Evolutionary conservation across 176 grass and related monocot genomes (phyloP).

Genomic region (Bonia amplexicaulis): DNA sequence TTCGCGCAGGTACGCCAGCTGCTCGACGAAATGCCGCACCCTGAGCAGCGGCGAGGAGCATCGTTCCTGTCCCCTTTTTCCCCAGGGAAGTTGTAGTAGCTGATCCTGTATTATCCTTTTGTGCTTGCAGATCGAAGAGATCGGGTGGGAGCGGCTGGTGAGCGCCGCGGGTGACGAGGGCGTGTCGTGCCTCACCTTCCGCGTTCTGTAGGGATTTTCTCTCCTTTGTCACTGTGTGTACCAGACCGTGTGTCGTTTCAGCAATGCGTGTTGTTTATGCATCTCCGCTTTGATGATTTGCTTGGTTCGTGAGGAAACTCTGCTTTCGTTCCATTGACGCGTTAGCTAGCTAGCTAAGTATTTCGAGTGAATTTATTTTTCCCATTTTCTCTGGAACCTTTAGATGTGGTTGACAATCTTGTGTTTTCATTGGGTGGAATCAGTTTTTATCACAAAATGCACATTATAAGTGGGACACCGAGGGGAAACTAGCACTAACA

Average conservation of each 20-base stretch:
- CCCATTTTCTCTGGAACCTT: not conserved
- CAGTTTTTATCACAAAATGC: not conserved
- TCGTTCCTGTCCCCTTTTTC: not conserved
- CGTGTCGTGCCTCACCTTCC: constrained; percentile 46
- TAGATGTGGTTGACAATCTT: not conserved
- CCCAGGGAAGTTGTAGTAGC: not conserved
- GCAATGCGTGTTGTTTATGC: not conserved
- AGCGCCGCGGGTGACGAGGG: constrained; percentile 23
- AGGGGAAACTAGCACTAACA: too few species aligned
- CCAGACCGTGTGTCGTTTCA: not conserved
- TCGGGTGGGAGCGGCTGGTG: constrained; percentile 58
- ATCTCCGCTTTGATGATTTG: not conserved
- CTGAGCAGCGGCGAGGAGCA: too few species aligned
- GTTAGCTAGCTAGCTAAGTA: not conserved
- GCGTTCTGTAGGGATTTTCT: constrained; percentile 27
- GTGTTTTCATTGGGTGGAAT: not conserved
- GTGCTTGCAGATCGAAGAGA: constrained; percentile 55
- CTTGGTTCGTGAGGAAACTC: not conserved
- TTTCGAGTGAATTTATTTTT: not conserved
- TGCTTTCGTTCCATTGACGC: not conserved
- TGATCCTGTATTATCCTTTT: not conserved
- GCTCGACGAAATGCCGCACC: constrained; percentile 50
- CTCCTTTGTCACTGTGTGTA: not conserved
- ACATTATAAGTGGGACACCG: too few species aligned
- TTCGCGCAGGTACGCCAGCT: constrained; percentile 32